A percentile compares a stretch with the other conserved stretches of the same genome.
These are phyloP conservation scores for Lasiodiplodia theobromae DNA, from an alignment of 2,329 filamentous ascomycete genomes.

Conservation along the genomic window DNA sequence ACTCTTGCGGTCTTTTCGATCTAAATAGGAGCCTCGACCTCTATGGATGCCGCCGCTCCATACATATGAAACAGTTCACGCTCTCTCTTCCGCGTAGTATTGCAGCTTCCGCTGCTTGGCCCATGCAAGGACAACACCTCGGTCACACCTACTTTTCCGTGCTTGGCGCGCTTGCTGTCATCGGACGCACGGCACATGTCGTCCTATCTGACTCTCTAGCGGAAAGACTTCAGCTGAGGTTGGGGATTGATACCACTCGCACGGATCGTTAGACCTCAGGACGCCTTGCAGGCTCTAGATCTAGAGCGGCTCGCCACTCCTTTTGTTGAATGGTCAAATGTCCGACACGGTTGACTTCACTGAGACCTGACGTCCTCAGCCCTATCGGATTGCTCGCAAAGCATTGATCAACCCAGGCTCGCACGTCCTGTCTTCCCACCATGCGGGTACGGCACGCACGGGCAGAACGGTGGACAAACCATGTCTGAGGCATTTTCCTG, in stretches of 20 bases:
- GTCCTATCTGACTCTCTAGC: neutral
- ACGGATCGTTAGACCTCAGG: neutral
- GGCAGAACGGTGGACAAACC: neutral
- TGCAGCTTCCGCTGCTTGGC: slow-evolving; percentile 13
- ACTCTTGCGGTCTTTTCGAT: neutral
- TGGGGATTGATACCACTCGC: neutral
- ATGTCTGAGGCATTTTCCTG: slow-evolving; percentile 12
- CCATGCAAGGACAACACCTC: slow-evolving; percentile 20
- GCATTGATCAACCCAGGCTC: slow-evolving; percentile 19
- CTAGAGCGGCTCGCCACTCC: neutral
- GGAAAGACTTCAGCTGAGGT: no score
- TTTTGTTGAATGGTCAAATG: neutral
- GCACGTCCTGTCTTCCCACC: slow-evolving; percentile 5
- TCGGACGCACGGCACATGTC: neutral
- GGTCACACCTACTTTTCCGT: slow-evolving; percentile 24
- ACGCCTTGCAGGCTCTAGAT: neutral
- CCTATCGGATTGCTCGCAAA: neutral
- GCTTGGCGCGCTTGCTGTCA: slow-evolving; percentile 20
- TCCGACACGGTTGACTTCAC: neutral
- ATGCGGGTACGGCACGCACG: slow-evolving; percentile 12
- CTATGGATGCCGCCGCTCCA: neutral
- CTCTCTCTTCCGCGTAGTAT: neutral
- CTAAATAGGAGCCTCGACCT: neutral
- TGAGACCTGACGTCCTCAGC: slow-evolving; percentile 14
- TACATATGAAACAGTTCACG: neutral